Percentiles rank a stretch among this genome's conserved stretches.
Conservation (phyloP, 495 filamentous ascomycete species). For the Bacidia gigantensis region DNA sequence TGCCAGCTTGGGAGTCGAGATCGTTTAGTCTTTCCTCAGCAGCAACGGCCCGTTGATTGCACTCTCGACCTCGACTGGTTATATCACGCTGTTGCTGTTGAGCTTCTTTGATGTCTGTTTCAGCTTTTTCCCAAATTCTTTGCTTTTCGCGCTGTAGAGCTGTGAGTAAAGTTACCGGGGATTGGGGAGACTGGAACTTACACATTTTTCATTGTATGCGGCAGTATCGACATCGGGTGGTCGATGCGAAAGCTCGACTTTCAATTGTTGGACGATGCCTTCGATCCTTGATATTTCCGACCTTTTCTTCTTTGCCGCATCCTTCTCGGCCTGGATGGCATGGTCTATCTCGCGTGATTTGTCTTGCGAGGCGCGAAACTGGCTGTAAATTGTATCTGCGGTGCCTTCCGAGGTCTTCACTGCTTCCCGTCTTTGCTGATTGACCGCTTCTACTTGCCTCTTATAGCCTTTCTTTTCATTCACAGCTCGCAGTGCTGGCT, state of each 20-base stretch:
- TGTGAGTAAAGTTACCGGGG: neutral
- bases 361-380: constrained; percentile 39
- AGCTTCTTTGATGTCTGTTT: constrained; percentile 22
- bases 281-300: constrained; percentile 33
- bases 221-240: constrained; percentile 40
- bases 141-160: constrained; percentile 22
- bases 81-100: constrained; percentile 24
- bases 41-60: constrained; percentile 19
- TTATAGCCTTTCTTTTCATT: constrained; percentile 52
- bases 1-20: constrained; percentile 65
- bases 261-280: constrained; percentile 30
- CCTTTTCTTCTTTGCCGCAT: constrained; percentile 34
- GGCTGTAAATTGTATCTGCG: constrained; percentile 35
- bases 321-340: constrained; percentile 44
- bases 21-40: constrained; percentile 37
- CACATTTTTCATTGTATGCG: constrained; percentile 36
- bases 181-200: constrained; percentile 14
- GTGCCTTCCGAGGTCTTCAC: constrained; percentile 36
- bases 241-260: constrained; percentile 34
- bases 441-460: constrained; percentile 32
- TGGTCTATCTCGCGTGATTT: constrained; percentile 40
- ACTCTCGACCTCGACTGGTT: constrained; percentile 9
- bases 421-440: constrained; percentile 35
- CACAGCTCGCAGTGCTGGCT: constrained; percentile 52
- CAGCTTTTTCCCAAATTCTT: constrained; percentile 23